Base-by-base conservation (phyloP, 1,139 yeast species). In the Suhomyces bolitotheri region DNA sequence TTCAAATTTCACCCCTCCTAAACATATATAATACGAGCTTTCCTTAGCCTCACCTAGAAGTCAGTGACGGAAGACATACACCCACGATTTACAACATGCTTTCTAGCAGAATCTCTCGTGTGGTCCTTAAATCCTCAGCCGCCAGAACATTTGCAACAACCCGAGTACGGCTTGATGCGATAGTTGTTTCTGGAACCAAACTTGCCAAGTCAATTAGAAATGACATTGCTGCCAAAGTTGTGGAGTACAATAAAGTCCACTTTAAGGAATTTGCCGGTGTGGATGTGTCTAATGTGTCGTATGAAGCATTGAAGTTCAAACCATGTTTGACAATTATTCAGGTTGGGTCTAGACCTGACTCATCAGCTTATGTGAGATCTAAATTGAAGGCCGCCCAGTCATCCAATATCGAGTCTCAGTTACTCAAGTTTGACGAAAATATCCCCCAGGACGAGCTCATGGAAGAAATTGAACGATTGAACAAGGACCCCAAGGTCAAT, bases 261-360 rank as follows among this genome's bases (percentile, higher is more conserved):
- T 64, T 44, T 34, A 49, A 50, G 4, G 50, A 44, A 13, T 32
- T 45, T 32, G 37, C 32, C 9, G 26, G 36, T 10, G 8, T 34
- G 15, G 46, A 38, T 2, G 29, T 8, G n/a, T 17, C 20, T 8
- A 49, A 52, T 20, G 45, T 50, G 13, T 47, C 46, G 5, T 56
- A 60, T 34, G 67, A 66, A 24, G 49, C 49, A 26, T 57, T 69
- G 40, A 61, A 57, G 37, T 84, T 82, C 58, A 62, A 65, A 36
- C 92, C 94, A 22, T 71, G 71, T 33, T 68, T 84, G 47, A 78
- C 82, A 32, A 82, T 84, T 44, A 67, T 84, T 41, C 94, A 84
- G 59, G 86, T 84, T 29, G 94, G 94, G 36, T 64, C 69, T 22
- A 71, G 90, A 50, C 87, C 89, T 6, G 94, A 84, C 52, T 82